Conservation (phyloP, 257 asterid genomes). For the Przewalskia tangutica region DNA sequence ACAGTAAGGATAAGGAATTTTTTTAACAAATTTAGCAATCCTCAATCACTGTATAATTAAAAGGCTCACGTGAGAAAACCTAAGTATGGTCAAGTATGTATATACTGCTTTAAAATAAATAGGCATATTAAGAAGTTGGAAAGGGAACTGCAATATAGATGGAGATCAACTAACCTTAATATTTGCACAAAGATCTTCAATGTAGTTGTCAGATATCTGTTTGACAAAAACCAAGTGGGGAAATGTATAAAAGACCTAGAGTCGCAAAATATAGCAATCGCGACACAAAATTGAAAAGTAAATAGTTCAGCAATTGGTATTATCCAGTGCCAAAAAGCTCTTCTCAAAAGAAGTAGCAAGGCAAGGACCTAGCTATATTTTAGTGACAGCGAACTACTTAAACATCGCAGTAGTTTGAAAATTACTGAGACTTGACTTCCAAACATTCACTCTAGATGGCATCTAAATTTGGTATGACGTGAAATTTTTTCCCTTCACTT, state of each 20-base stretch:
- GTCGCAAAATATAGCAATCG: not conserved
- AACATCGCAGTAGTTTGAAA: not conserved
- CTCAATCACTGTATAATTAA: not conserved
- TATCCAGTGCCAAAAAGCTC: not conserved
- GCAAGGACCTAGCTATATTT: not conserved
- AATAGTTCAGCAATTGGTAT: not conserved
- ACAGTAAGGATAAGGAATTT: not conserved
- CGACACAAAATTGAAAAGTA: not conserved
- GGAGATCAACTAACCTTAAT: conserved; percentile 47
- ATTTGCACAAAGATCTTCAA: conserved; percentile 66
- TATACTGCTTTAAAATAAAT: not conserved
- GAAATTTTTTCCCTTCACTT: not conserved
- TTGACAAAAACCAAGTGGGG: conserved; percentile 1
- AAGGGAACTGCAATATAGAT: not conserved
- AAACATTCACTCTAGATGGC: not conserved
- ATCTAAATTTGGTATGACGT: not conserved
- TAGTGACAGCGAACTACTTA: not conserved
- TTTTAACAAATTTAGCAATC: not conserved
- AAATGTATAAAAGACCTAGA: not conserved
- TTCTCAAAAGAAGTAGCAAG: not conserved
- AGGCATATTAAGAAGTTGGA: not conserved
- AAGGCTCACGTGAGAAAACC: not conserved
- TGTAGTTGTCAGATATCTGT: conserved; percentile 62
- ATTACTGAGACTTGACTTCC: not conserved
- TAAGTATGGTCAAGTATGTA: not conserved